Evolutionary conservation across 139 green algal species (phyloP), one percentile per base, ranked within the genome.

Genomic region (Auxenochlorella protothecoides): DNA sequence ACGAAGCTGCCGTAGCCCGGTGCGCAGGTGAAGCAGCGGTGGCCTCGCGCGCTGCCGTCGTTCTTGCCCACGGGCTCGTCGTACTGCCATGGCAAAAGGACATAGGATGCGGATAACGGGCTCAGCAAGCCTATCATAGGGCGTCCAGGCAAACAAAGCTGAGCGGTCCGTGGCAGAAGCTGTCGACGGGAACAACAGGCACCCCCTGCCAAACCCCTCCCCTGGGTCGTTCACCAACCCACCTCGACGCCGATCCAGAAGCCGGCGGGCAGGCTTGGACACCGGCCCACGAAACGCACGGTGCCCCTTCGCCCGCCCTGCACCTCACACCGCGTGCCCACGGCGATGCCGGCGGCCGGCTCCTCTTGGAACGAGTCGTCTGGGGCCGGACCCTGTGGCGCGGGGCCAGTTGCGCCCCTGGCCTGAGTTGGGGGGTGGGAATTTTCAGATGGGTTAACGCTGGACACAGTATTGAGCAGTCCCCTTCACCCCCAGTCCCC

Each of bases 11-110:
- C 93, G 68, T 95, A 92, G 4, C 77, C 76, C 0, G 69, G 61
- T 1, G 72, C 15, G 63, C 87, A 94, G 9, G 87, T 71, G 70
- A 98, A 97, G 63, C 86, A 91, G n/a, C 82, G 72, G 55, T 76
- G 70, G 3, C 91, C 91, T 76, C 94, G 94, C 10, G 89, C 78
- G 27, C 63, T 91, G 16, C 95, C 95, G 79, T 99, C 90, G 74
- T 97, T 93, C 78, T 96, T 97, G 7, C 95, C 95, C 65, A 97
- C 75, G 10, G 95, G 95, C 82, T 99, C 95, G 73, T 99, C 95
- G 66, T 94, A 97, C 68, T 90, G 64, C 27, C 27, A 44, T 44
- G 27, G 27, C 27, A 44, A 44, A 44, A 44, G 27, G 27, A 44
- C 1, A 44, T 44, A 44, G 27, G 27, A 44, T 44, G 27, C 27